Evolutionary conservation across 306 rosid species (phyloP).

Genomic region (Glycine tomentella): DNA sequence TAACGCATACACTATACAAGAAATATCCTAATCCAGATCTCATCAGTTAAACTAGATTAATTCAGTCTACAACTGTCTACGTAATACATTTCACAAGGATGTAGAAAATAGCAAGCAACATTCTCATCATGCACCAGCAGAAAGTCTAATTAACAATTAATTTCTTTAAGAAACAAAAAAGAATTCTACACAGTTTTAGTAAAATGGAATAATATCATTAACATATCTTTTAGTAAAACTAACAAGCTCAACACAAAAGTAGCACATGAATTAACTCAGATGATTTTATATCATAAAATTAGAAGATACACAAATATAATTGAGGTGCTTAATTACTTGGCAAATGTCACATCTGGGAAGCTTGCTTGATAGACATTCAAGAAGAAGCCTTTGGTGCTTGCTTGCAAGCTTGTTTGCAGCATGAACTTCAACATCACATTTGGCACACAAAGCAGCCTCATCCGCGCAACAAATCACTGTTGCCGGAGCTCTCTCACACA

Average conservation of each 20-base stretch:
- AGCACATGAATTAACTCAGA: too few relatives aligned
- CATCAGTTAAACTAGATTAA: not conserved
- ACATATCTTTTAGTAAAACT: not conserved
- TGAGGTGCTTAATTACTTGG: slow-evolving; percentile 59
- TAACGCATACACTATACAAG: not conserved
- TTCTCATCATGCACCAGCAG: not conserved
- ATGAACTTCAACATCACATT: slow-evolving; percentile 92
- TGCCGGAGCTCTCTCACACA: slow-evolving; percentile 93
- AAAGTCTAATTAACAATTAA: not conserved
- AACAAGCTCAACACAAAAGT: not conserved
- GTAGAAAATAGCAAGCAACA: not conserved
- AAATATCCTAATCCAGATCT: slow-evolving; percentile 1
- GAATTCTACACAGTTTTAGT: not conserved
- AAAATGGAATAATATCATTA: not conserved
- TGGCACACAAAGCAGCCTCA: slow-evolving; percentile 93
- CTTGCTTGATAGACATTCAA: slow-evolving; percentile 80
- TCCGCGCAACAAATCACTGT: slow-evolving; percentile 95
- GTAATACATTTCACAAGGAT: not conserved
- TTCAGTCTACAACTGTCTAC: not conserved
- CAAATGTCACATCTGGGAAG: slow-evolving; percentile 96
- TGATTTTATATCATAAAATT: not conserved
- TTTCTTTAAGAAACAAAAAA: not conserved
- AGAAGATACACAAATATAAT: not conserved
- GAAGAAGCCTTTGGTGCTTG: slow-evolving; percentile 95
- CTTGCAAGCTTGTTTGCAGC: slow-evolving; percentile 99